These are phyloP conservation scores for Iberis pinnata DNA, from an alignment of 345 rosid species.

Conservation along the genomic window DNA sequence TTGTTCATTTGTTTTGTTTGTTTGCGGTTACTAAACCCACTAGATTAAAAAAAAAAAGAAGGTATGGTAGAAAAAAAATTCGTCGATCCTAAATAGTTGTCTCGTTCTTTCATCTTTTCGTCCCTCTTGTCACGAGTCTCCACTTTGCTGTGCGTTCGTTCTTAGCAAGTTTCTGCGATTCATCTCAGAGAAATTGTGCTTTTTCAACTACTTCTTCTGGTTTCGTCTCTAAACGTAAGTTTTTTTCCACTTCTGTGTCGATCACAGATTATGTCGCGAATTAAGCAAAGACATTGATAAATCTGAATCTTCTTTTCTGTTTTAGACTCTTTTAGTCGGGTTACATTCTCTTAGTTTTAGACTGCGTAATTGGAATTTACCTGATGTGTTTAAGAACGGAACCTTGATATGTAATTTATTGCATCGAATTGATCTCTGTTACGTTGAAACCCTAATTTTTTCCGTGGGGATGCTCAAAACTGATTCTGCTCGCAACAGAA, in stretches of 20 bases:
- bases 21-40: no score
- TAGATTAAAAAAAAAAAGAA: no score
- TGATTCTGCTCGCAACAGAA: conserved; percentile 17
- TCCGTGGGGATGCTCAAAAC: neutral
- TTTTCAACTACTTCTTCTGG: neutral
- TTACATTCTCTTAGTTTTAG: conserved; percentile 12
- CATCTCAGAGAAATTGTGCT: no score
- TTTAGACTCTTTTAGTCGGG: neutral
- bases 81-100: no score
- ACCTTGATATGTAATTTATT: conserved; percentile 14
- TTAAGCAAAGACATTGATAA: neutral
- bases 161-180: no score
- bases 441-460: conserved; percentile 19
- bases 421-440: conserved; percentile 7
- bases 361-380: neutral
- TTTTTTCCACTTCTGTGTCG: conserved; percentile 14
- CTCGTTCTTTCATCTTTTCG: no score
- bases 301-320: neutral
- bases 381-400: conserved; percentile 25
- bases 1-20: no score
- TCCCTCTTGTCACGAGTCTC: no score
- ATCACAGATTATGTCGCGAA: neutral
- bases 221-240: conserved; percentile 22
- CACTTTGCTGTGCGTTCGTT: no score
- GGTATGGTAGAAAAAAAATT: no score